Base-by-base conservation (phyloP, 768 basidiomycete species). In the Rhizopogon roseolus region DNA sequence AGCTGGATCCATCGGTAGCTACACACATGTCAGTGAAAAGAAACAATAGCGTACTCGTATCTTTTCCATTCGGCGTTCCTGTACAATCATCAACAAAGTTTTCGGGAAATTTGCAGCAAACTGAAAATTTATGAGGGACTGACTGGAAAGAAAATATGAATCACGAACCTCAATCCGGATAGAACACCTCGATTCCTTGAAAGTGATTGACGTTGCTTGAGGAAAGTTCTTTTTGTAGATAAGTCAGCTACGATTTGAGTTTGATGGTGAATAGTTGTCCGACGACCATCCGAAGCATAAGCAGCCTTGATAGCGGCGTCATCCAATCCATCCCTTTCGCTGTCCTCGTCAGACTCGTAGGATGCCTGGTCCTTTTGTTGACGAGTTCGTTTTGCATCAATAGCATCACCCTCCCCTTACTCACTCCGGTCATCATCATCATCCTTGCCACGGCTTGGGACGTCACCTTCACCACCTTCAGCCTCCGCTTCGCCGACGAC, bases 1-100 rank as follows among this genome's bases (percentile, higher is more conserved):
- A 80, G 71, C 98, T 98, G 50, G 93, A 97, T 6, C 97, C 96
- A 64, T 98, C 98, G 2, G 96, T 86, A 92, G 72, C 88, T 91
- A 60, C 19, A 36, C 45, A 36, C 25, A n/a, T 8, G 17, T 32
- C 27, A 13, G 44, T 45, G 29, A 25, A 42, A 34, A 27, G 38
- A 39, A 41, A 55, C 32, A 25, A 37, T 55, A 46, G 49, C 68
- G 55, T 62, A 80, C 87, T 73, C 57, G 72, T 66, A 52, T 74
- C 70, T 54, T 70, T 67, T 34, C 82, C 76, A 57, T 79, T 50
- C 67, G 75, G 40, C 84, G 79, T 43, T 83, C 81, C 61, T 85
- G 84, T 40, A 75, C 73, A 60, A 61, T 62, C 3, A 98, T 93
- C 41, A 99, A 79, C 19, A 99, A 77, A 36, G 98, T 78, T 70